Evolutionary conservation across 208 protist species (phyloP), one percentile per base, ranked within the genome.

Genomic region (Tritrichomonas musculus): DNA sequence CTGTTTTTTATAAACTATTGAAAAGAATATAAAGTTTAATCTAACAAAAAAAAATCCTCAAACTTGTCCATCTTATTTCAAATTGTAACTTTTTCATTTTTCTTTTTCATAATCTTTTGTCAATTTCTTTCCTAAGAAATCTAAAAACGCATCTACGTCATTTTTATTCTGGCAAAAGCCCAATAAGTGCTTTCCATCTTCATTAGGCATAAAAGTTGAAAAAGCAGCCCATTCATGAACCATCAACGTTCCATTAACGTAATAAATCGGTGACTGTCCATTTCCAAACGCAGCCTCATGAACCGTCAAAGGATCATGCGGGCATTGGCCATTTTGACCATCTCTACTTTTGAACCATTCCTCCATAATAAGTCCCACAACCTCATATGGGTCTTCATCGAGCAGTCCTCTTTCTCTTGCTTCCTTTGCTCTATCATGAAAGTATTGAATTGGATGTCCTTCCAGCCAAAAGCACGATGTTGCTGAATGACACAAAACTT

Each of bases 221-320:
- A 50, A 82, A 33, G 73, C 73, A 47, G 73, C 73, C 73, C 73
- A 82, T 82, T 82, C 73, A 50, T 82, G 73, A 8, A 47, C 30
- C 11, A 82, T 53, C 11, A 82, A 33, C 30, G 33, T 82, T 3
- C 73, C 73, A 30, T 20, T 4, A 11, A 25, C 33, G 50, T 82
- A 82, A n/a, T 50, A n/a, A 25, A 82, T 30, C 8, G 33, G 73
- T 30, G n/a, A 47, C 11, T 82, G 25, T 33, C 25, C 41, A 9
- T 41, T 41, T 50, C 41, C 41, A 53, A 33, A 82, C 4, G 41
- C 73, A 53, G 41, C 73, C 50, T 82, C 73, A 82, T 82, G 73
- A 20, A 82, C 14, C 14, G 73, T 82, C 4, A 82, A 30, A 1
- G 73, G 73, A 82, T 82, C 73, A 82, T 82, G 73, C 30, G 73